Conservation (phyloP, 73 alveolate genomes). For the Paramecium pentaurelia region DNA sequence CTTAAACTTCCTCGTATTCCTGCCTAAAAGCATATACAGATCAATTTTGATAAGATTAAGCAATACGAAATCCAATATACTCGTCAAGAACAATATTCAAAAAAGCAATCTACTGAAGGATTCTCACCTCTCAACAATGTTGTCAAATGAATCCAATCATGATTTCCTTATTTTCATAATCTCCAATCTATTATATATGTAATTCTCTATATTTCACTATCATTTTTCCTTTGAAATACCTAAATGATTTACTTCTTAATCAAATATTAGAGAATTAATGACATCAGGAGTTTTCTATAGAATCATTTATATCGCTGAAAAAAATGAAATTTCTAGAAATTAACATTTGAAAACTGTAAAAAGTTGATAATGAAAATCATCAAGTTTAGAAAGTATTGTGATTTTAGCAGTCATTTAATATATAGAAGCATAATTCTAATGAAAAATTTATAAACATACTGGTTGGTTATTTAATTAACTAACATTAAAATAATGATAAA, state of each 20-base stretch:
- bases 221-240: too few species aligned
- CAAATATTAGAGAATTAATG: neutral
- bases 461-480: neutral
- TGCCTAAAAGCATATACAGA: neutral
- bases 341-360: neutral
- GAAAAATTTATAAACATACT: neutral
- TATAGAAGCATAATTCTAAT: neutral
- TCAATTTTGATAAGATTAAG: neutral
- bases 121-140: neutral
- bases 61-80: neutral
- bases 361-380: neutral
- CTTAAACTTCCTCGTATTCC: neutral
- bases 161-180: neutral
- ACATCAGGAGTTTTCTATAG: neutral
- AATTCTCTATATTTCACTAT: neutral
- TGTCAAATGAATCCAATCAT: neutral
- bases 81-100: neutral
- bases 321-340: neutral
- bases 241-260: too few species aligned
- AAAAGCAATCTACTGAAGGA: neutral
- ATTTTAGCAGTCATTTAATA: neutral
- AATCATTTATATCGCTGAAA: neutral
- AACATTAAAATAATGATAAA: neutral
- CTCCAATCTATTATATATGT: neutral
- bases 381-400: neutral